Conservation (phyloP, 768 basidiomycete species). For the Paxillus involutus region DNA sequence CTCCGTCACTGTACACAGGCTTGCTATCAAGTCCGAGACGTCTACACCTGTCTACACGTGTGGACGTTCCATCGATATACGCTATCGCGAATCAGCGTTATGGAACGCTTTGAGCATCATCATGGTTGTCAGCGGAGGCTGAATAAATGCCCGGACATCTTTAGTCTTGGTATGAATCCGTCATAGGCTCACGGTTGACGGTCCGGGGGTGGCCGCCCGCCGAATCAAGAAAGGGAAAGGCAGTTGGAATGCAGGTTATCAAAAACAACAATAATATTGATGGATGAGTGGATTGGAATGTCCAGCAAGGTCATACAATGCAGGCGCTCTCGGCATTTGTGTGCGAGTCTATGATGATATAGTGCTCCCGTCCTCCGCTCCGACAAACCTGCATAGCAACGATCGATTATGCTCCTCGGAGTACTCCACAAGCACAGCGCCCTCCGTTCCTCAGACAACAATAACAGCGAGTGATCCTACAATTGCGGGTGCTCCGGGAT, state of each 20-base stretch:
- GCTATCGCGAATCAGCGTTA: conserved; percentile 3
- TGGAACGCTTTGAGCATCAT: neutral
- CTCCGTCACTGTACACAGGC: conserved; percentile 1
- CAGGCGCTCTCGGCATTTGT: conserved; percentile 20
- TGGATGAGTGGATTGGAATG: conserved; percentile 8
- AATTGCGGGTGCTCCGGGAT: conserved; percentile 21
- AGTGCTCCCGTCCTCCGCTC: conserved; percentile 16
- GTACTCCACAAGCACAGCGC: conserved; percentile 9
- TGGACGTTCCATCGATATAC: neutral
- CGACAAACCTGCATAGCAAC: conserved; percentile 25
- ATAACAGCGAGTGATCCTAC: conserved; percentile 25
- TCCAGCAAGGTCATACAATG: conserved; percentile 24
- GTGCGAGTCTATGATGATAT: conserved; percentile 23
- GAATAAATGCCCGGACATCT: neutral
- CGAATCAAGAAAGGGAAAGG: neutral
- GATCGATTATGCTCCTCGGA: conserved; percentile 7
- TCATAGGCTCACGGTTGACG: conserved; percentile 8
- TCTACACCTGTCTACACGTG: conserved; percentile 11
- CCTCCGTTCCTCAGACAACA: conserved; percentile 7
- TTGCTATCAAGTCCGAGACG: conserved; percentile 27
- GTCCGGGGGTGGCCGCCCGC: conserved; percentile 9
- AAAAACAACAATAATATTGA: neutral
- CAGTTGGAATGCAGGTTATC: neutral
- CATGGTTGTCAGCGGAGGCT: conserved; percentile 7
- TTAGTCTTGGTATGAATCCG: conserved; percentile 21